Conservation (phyloP, 2,329 filamentous ascomycete species). For the Verticillium isaacii region DNA sequence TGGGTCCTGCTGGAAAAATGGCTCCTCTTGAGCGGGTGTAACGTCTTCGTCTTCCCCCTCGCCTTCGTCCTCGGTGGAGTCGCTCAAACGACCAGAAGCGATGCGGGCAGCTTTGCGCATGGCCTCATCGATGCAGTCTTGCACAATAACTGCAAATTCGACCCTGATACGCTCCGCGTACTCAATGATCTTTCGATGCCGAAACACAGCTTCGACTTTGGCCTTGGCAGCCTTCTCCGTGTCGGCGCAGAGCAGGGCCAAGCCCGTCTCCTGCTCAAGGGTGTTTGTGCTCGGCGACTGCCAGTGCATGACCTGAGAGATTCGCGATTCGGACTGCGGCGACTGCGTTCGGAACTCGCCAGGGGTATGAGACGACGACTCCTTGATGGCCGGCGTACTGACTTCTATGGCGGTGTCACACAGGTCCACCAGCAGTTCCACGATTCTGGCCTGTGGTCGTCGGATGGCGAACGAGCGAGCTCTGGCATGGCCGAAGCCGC, state of each 20-base stretch:
- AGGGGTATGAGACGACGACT: slow-evolving; percentile 59
- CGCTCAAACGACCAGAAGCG: slow-evolving; percentile 77
- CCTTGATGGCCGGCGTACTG: slow-evolving; percentile 89
- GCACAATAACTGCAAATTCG: slow-evolving; percentile 87
- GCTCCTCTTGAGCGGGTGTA: slow-evolving; percentile 40
- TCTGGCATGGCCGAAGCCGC: slow-evolving; percentile 73
- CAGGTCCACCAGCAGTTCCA: slow-evolving; percentile 89
- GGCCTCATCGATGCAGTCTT: slow-evolving; percentile 92
- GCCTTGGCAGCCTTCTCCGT: slow-evolving; percentile 78
- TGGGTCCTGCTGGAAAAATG: slow-evolving; percentile 54
- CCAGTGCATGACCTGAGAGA: slow-evolving; percentile 94
- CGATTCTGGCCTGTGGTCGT: slow-evolving; percentile 84
- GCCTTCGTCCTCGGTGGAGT: slow-evolving; percentile 63
- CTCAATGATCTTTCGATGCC: slow-evolving; percentile 88
- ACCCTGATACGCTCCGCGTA: slow-evolving; percentile 94
- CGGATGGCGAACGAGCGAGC: slow-evolving; percentile 88
- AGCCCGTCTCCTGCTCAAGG: slow-evolving; percentile 85
- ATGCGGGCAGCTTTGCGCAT: slow-evolving; percentile 85
- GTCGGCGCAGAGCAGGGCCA: slow-evolving; percentile 83
- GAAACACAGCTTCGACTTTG: slow-evolving; percentile 90
- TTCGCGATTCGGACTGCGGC: slow-evolving; percentile 90
- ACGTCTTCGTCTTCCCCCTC: slow-evolving; percentile 40
- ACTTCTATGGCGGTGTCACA: slow-evolving; percentile 96
- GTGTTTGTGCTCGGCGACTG: slow-evolving; percentile 90
- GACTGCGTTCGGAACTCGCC: slow-evolving; percentile 89